Percentiles rank a stretch among this genome's conserved stretches.
Conservation (phyloP, 106 monocot genomes). For the Platanthera zijinensis region DNA sequence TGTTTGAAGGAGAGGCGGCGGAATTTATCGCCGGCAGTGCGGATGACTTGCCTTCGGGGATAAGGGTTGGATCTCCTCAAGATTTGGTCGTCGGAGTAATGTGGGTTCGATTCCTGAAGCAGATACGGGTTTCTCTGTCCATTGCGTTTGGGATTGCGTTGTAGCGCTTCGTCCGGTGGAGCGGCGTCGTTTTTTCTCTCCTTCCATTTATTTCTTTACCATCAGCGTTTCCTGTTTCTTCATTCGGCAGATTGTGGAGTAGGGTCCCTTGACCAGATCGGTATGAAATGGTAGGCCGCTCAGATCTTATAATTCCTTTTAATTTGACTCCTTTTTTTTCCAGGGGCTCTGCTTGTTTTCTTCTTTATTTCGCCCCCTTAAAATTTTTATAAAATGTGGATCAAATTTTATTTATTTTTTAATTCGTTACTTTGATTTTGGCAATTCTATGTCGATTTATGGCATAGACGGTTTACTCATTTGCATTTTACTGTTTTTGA, state of each 20-base stretch:
- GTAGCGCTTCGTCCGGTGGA: neutral
- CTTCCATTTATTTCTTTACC: neutral
- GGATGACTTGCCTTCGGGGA: conserved; percentile 6
- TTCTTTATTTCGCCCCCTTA: neutral
- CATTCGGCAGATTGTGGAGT: neutral
- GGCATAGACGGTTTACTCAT: neutral
- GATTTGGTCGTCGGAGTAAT: conserved; percentile 7
- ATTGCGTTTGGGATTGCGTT: neutral
- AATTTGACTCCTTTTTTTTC: neutral
- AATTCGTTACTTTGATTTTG: neutral
- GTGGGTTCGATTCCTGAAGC: conserved; percentile 6
- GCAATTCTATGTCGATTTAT: neutral
- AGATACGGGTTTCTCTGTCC: neutral
- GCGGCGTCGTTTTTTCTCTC: neutral
- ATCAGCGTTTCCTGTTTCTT: neutral
- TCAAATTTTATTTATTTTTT: neutral
- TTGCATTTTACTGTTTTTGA: neutral
- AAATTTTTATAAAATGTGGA: neutral
- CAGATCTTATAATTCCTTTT: neutral
- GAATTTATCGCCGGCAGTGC: neutral
- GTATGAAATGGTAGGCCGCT: conserved; percentile 4
- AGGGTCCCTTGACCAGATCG: neutral
- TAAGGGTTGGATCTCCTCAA: conserved; percentile 4
- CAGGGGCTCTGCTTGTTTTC: neutral
- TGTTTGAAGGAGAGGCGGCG: neutral